A percentile compares a stretch with the other conserved stretches of the same genome.
phyloP scores from a whole-genome alignment of 1,139 yeast species.

The Debaryomyces subglobosus region DNA sequence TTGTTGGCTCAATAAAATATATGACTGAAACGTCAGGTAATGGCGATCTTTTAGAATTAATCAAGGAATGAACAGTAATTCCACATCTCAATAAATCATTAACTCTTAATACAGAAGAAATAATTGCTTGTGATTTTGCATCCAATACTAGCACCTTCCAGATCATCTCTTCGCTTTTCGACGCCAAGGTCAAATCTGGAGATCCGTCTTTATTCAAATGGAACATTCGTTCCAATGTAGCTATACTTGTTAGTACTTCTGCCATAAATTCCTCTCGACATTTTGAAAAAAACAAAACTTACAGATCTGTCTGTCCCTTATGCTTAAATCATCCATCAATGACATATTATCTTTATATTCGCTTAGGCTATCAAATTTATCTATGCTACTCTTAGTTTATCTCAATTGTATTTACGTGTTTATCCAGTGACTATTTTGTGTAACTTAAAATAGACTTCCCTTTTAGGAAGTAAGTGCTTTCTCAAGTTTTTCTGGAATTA shows the following conservation, averaged over 20 bases:
- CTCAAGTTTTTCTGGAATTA: neutral
- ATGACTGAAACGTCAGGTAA: constrained; percentile 94
- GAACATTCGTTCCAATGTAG: constrained; percentile 77
- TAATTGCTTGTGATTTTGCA: constrained; percentile 74
- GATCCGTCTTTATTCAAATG: constrained; percentile 67
- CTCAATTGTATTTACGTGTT: constrained; percentile 6
- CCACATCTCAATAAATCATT: constrained; percentile 89
- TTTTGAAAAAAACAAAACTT: constrained; percentile 12
- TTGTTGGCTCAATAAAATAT: constrained; percentile 87
- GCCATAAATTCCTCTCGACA: neutral
- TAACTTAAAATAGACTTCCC: constrained; percentile 16
- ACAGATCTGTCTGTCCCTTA: constrained; percentile 41
- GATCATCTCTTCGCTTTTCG: constrained; percentile 62
- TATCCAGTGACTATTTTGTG: constrained; percentile 5
- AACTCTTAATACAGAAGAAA: constrained; percentile 87
- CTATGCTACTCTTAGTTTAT: neutral
- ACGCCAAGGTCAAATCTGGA: constrained; percentile 55
- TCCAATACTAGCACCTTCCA: constrained; percentile 97
- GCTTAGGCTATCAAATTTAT: neutral
- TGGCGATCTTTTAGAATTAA: constrained; percentile 69
- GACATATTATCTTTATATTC: constrained; percentile 18
- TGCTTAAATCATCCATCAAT: constrained; percentile 21
- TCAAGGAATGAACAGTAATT: constrained; percentile 82
- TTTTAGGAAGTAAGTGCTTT: constrained; percentile 13
- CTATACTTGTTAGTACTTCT: constrained; percentile 2